Evolutionary conservation across 306 rosid genomes (phyloP), one percentile per base, ranked within the genome.

Genomic region (Malus asiatica): DNA sequence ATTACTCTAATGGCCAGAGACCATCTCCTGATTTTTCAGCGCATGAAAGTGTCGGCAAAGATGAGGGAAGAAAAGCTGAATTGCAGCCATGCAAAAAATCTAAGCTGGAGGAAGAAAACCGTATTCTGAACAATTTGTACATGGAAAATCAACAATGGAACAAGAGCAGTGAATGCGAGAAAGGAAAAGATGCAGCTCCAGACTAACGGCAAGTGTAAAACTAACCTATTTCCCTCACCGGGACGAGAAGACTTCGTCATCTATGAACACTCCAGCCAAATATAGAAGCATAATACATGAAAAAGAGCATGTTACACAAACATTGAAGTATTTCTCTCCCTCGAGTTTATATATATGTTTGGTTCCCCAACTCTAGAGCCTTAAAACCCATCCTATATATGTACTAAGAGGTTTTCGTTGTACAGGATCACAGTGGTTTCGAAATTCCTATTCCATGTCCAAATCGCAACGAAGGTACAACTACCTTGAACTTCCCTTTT

Each of bases 11-110:
- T 71, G 77, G 82, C 44, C 82, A 84, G 75, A 82, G 84, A 27
- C 77, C 84, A 74, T 87, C 96, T 66, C 78, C 80, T 46, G 88
- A 77, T 73, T 63, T 71, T 74, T 86, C 93, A 71, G 88, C 20
- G 15, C 84, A 86, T 60, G 91, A 82, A 80, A 89, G 96, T 75
- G 76, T 83, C 55, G 84, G 88, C 83, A 87, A 83, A 65, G 79
- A 78, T 23, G 89, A 82, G 69, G 83, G 52, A 61, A 61, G 45
- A 67, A 72, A 78, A 58, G 73, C 57, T 71, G 82, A 88, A 66
- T 55, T 66, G 71, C 78, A 82, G 70, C 82, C 80, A 48, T 25
- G 66, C 59, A 79, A 70, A 42, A 75, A 44, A 44, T 82, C 76
- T 52, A 83, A 83, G 77, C 84, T 53, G 55, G 82, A 58, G 81